Conservation (phyloP, 2,329 filamentous ascomycete genomes). For the Fusarium sp. region DNA sequence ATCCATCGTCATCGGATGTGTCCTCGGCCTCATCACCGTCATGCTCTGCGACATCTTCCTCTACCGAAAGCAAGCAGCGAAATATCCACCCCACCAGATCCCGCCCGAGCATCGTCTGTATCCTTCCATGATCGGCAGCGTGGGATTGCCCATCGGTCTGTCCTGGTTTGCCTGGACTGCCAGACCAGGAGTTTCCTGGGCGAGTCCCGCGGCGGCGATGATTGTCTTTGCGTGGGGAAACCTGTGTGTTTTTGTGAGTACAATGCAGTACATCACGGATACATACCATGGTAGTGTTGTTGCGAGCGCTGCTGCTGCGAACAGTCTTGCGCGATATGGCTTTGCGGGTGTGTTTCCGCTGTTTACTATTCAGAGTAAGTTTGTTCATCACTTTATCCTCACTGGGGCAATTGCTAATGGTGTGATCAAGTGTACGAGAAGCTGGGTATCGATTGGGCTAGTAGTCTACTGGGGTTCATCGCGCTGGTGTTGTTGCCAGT, state of each 20-base stretch:
- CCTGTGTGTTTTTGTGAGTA: slow-evolving; percentile 68
- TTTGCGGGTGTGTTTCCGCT: slow-evolving; percentile 71
- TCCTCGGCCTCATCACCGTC: slow-evolving; percentile 59
- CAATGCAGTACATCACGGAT: slow-evolving; percentile 67
- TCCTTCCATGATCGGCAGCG: slow-evolving; percentile 69
- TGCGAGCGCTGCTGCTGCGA: slow-evolving; percentile 71
- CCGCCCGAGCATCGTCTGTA: slow-evolving; percentile 71
- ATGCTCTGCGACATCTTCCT: slow-evolving; percentile 58
- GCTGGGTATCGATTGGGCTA: slow-evolving; percentile 62
- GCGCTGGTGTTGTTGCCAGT: slow-evolving; percentile 63
- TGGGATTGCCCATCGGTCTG: slow-evolving; percentile 65
- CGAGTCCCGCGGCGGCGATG: slow-evolving; percentile 63
- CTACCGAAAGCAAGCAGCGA: slow-evolving; percentile 56
- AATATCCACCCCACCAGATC: slow-evolving; percentile 53
- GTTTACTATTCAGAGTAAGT: slow-evolving; percentile 70
- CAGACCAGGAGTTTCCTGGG: slow-evolving; percentile 61
- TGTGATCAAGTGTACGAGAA: slow-evolving; percentile 54
- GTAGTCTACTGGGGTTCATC: slow-evolving; percentile 62
- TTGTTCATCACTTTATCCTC: accelerated
- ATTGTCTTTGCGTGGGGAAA: slow-evolving; percentile 72
- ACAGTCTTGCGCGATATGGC: slow-evolving; percentile 68
- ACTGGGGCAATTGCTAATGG: slow-evolving; percentile 13
- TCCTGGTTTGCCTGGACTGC: slow-evolving; percentile 74
- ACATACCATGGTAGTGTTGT: slow-evolving; percentile 67
- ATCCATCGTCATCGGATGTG: slow-evolving; percentile 60